Conservation (phyloP, 2,329 filamentous ascomycete genomes). For the Zasmidium citrigriseum region DNA sequence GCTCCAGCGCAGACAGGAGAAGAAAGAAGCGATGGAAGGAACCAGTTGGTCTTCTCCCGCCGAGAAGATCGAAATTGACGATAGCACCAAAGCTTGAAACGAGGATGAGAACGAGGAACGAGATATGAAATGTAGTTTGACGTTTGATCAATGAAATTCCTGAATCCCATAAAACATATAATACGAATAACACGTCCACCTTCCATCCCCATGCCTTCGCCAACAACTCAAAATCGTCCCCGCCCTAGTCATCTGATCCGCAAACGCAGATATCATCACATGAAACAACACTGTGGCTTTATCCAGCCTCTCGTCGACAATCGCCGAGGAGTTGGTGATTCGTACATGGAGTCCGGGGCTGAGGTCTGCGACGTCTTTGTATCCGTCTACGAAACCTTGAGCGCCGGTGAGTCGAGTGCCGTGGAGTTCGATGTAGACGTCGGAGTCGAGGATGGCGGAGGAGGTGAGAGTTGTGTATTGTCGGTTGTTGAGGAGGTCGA, state of each 20-base stretch:
- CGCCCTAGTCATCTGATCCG: background rate
- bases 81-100: background rate
- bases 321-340: background rate
- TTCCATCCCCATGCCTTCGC: background rate
- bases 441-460: background rate
- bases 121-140: too few relatives aligned
- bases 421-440: conserved; percentile 1
- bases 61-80: conserved; percentile 3
- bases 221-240: background rate
- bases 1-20: conserved; percentile 26
- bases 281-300: background rate
- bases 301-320: background rate
- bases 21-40: conserved; percentile 14
- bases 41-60: background rate
- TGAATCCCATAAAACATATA: conserved; percentile 2
- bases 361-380: background rate
- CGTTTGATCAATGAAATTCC: background rate
- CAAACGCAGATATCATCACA: background rate
- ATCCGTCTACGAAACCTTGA: background rate
- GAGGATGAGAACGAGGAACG: too few relatives aligned
- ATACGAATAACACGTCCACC: background rate
- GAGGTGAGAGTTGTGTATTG: background rate
- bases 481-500: background rate
- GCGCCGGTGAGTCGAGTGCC: background rate
- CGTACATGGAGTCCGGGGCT: background rate